phyloP scores from a whole-genome alignment of 179 eudicot species.

The Silene vulgaris region DNA sequence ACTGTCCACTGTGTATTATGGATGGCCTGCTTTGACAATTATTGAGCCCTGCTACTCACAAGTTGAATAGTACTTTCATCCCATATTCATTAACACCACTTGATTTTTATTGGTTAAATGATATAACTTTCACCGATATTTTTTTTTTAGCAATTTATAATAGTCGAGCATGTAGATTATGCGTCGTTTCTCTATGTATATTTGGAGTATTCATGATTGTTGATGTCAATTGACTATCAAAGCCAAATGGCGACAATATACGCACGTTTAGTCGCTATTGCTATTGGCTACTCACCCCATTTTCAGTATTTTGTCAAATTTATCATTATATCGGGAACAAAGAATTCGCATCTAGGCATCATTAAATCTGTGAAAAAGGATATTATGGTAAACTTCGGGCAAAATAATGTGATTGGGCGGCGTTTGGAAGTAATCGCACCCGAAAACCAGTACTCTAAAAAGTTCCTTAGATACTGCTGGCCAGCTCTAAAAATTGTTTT shows the following conservation, averaged over 20 bases:
- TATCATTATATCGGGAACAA: neutral
- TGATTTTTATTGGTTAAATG: too few relatives aligned
- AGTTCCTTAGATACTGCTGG: slow-evolving; percentile 21
- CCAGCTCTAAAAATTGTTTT: slow-evolving; percentile 31
- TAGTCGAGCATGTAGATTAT: too few relatives aligned
- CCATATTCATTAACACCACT: too few relatives aligned
- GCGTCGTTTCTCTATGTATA: too few relatives aligned
- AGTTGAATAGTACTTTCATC: too few relatives aligned
- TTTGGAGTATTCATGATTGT: neutral
- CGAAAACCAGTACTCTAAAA: neutral
- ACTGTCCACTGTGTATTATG: neutral
- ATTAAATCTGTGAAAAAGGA: neutral
- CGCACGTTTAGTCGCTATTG: neutral
- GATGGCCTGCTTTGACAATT: neutral
- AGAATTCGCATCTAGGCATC: neutral
- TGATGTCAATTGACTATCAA: neutral
- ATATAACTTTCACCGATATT: too few relatives aligned
- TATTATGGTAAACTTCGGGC: neutral
- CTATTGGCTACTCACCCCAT: neutral
- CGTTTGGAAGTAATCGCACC: slow-evolving; percentile 5
- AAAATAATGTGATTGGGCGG: neutral
- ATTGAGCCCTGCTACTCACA: too few relatives aligned
- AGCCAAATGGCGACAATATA: neutral
- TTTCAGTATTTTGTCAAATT: slow-evolving; percentile 4
- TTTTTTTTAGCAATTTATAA: too few relatives aligned